These are phyloP conservation scores for Isatis tinctoria DNA, from an alignment of 345 rosid species.

Conservation along the genomic window DNA sequence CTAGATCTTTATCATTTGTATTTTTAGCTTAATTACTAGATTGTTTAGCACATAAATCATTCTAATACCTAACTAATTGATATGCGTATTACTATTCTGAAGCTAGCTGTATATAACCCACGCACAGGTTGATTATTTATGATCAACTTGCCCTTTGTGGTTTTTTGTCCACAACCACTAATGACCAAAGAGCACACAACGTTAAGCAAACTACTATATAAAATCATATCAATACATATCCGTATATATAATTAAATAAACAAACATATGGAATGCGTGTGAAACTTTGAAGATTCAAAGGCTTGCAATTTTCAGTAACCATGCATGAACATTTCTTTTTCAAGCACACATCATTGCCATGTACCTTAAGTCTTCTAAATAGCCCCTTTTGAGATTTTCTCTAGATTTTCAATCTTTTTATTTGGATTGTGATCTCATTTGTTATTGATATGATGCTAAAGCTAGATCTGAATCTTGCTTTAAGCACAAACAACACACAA, in stretches of 20 bases:
- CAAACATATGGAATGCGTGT: not conserved
- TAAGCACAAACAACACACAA: constrained; percentile 1
- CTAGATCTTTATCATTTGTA: not conserved
- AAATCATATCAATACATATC: constrained; percentile 2
- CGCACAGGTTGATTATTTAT: constrained; percentile 11
- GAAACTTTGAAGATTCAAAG: constrained; percentile 12
- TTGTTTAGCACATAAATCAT: not conserved
- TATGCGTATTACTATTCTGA: not conserved
- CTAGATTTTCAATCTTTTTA: constrained; percentile 29
- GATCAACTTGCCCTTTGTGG: constrained; percentile 18
- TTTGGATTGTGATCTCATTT: constrained; percentile 25
- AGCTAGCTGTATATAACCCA: constrained; percentile 2
- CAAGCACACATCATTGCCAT: constrained; percentile 29
- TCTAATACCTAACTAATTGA: not conserved
- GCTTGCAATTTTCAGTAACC: constrained; percentile 6
- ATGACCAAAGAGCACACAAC: constrained; percentile 14
- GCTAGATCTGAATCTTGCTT: constrained; percentile 23
- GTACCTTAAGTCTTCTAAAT: constrained; percentile 24
- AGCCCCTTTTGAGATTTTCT: constrained; percentile 21
- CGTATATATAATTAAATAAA: not conserved
- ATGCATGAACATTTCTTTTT: constrained; percentile 21
- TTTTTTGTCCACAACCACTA: not conserved
- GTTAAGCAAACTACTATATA: not conserved
- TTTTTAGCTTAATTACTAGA: not conserved
- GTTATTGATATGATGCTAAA: constrained; percentile 20